Evolutionary conservation across 805 yeast species (phyloP), one percentile per base, ranked within the genome.

Genomic region (Kluyveromyces nonfermentans): DNA sequence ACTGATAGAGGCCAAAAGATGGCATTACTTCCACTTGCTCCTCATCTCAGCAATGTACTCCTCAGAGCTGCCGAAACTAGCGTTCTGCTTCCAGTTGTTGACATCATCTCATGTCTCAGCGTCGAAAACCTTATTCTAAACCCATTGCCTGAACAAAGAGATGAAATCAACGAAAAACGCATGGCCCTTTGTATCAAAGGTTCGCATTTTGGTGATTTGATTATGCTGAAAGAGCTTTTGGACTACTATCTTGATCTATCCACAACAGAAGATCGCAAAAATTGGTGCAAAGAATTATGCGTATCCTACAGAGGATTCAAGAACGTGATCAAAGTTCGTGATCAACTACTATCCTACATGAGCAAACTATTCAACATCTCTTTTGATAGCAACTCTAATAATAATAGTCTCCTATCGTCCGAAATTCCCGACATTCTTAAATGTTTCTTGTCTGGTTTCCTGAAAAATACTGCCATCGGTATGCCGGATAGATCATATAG

Each of bases 401-500:
- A 9, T 3, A 16, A 33, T 16, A n/a, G 7, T 16, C 17, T 18
- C 35, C 12, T 14, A 30, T 22, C 73, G 35, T 47, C 77, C 35
- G 81, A 81, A 50, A 71, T 77, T 28, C 73, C 80, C 15, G 55
- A 67, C 2, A 71, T 90, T 7, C 67, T 90, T 44, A 85, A 85
- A 59, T 76, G 95, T 20, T 93, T 93, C 62, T 65, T 93, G 33
- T 70, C 72, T 33, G 98, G 99, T 0, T 90, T 74, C 54, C 74
- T 86, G n/a, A 73, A 82, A 39, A 89, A 90, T 61, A 81, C 96
- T 0, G 98, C 98, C 0, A 77, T 93, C 16, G 95, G 96, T 9
- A 77, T 85, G 78, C 96, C 97, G 0, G 97, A 93, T 62, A 73
- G 97, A 56, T 83, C 96, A 3, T 93, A 82, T 66, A 72, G 94